Evolutionary conservation across 176 grass and related monocot species (phyloP), one percentile per base, ranked within the genome.

Genomic region (Pharus latifolius): DNA sequence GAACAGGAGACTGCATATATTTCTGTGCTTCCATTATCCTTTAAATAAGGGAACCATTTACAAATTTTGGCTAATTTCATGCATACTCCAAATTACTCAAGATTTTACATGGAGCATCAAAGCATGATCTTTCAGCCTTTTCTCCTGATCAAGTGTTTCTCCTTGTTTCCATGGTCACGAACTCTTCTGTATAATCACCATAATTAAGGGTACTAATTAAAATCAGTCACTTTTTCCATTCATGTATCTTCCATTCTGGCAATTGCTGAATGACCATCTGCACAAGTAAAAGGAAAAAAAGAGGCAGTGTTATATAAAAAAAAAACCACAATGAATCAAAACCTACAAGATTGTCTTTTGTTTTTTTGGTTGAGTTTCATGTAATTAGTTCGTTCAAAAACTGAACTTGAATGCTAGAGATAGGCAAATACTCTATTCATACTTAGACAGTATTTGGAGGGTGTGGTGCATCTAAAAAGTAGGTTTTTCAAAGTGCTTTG

Each of bases 261-360:
- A 99, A 80, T 56, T 99, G 87, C 25, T 99, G 95, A 74, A 99
- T 86, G 60, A 99, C 52, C 67, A 99, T 72, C 95, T 99, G 76
- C 70, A 35, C 1, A 56, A 62, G 0, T 3, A 67, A 25, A 67
- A 25, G 48, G 15, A 11, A 51, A 15, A 9, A 52, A 27, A 16
- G 17, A 19, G 7, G 38, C 11, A 22, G 1, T 52, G 15, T 63
- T 30, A 34, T 0, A 15, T 25, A 49, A 73, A 9, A 20, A 61
- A 17, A 56, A 16, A 47, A 49, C 23, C 3, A 22, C 24, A 1
- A 46, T 17, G 54, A 34, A 52, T 26, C 34, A 3, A 4, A 12
- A 35, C 5, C 29, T 28, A 20, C 25, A 34, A 18, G 17, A 6
- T 22, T 17, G 32, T 22, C 0, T n/a, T n/a, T n/a, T n/a, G n/a